These are phyloP conservation scores for Penicillium sp. DNA, from an alignment of 2,329 filamentous ascomycete genomes.

Conservation along the genomic window DNA sequence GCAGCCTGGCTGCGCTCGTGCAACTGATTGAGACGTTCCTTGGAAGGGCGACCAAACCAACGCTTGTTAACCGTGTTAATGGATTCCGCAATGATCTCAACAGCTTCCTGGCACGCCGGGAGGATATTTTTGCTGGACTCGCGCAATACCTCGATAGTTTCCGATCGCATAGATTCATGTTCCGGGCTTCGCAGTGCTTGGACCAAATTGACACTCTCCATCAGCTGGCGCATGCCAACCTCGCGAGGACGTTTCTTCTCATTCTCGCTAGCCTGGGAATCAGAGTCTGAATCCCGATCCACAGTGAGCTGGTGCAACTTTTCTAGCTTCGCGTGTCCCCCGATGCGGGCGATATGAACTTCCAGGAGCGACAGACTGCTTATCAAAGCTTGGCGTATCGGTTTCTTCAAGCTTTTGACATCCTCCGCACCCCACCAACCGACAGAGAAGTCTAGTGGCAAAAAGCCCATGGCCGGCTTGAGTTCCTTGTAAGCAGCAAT, in stretches of 20 bases:
- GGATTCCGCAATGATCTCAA: slow-evolving; percentile 24
- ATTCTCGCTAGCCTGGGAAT: slow-evolving; percentile 1
- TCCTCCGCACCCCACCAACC: slow-evolving; percentile 50
- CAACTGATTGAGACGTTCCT: slow-evolving; percentile 23
- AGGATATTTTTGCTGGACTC: slow-evolving; percentile 30
- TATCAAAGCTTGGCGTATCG: slow-evolving; percentile 39
- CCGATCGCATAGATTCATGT: slow-evolving; percentile 30
- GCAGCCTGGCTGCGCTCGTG: slow-evolving; percentile 20
- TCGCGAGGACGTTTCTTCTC: slow-evolving; percentile 24
- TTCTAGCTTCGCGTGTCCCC: slow-evolving; percentile 21
- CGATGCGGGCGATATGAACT: slow-evolving; percentile 42
- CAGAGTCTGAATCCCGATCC: slow-evolving; percentile 6
- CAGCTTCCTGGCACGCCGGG: slow-evolving; percentile 28
- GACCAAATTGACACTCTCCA: slow-evolving; percentile 37
- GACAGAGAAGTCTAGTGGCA: slow-evolving; percentile 50
- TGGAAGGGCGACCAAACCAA: slow-evolving; percentile 29
- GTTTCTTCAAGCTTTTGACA: slow-evolving; percentile 40
- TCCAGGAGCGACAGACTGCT: slow-evolving; percentile 43
- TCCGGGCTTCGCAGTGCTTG: slow-evolving; percentile 44
- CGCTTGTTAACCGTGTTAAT: slow-evolving; percentile 33
- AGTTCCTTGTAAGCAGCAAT: slow-evolving; percentile 42
- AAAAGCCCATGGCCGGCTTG: slow-evolving; percentile 44
- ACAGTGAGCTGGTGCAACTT: slow-evolving; percentile 15
- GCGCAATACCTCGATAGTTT: slow-evolving; percentile 37
- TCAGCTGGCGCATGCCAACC: slow-evolving; percentile 34